Evolutionary conservation across 495 filamentous ascomycete species (phyloP), one percentile per base, ranked within the genome.

Genomic region (Trichocladium uniseriatum): DNA sequence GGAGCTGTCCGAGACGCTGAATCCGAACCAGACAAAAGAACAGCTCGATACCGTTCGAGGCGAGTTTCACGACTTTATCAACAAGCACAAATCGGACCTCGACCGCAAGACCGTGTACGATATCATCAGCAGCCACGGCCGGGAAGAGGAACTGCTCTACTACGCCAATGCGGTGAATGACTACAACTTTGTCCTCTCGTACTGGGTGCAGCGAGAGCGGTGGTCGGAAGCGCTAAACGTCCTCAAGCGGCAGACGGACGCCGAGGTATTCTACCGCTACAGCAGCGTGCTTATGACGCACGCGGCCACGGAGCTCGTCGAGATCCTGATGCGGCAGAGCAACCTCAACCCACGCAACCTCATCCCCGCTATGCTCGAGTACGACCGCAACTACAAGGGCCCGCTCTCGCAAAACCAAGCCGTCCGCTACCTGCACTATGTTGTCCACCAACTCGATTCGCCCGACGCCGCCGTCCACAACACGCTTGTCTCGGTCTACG

Each of bases 181-280:
- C 64, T 83, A 91, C 69, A 92, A 92, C 62, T 97, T 91, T 59
- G 89, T 96, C 27, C 73, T 98, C 16, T 83, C 86, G 0, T 98
- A 98, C 70, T 98, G 94, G 94, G 83, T 96, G 20, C 94, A 96
- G 64, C 78, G 92, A 47, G 92, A 96, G 66, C 80, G 88, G 55
- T 98, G 92, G 92, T 64, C 78, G n/a, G 87, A 95, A 53, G 84
- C 89, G 5, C 67, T 98, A 55, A 80, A 81, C 49, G 87, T 96
- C 29, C 72, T 98, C 15, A 91, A 95, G 63, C 82, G 83, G 58
- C 92, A 98, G 68, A 92, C 82, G 27, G 85, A 95, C 38, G 79
- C 87, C 0, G 87, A 94, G 43, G 83, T 95, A 43, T 96, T 97
- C 64, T 97, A 97, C 73, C 84, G 86, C 41, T 95, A 95, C 63